Evolutionary conservation across 768 basidiomycete species (phyloP).

Genomic region (Omphalotus guepiniiformis): DNA sequence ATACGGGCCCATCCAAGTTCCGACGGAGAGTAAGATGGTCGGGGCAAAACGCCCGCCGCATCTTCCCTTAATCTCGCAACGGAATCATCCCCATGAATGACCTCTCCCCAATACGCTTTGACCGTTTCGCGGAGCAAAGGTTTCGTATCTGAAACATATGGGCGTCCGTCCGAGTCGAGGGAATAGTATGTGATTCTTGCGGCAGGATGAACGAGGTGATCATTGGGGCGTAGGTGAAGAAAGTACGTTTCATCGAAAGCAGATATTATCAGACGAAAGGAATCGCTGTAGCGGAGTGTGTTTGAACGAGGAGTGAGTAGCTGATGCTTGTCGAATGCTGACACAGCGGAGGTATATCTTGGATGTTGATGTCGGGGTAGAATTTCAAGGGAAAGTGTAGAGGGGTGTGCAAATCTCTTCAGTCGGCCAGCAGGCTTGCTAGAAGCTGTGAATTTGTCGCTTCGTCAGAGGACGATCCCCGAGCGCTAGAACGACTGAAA

Average conservation of each 20-base stretch:
- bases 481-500: too few species aligned
- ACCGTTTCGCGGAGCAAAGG: constrained; percentile 63
- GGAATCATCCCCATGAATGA: constrained; percentile 55
- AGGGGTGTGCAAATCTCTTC: constrained; percentile 46
- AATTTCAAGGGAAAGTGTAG: constrained; percentile 51
- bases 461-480: too few species aligned
- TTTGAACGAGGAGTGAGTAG: constrained; percentile 32
- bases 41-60: constrained; percentile 47
- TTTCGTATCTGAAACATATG: constrained; percentile 47
- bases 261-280: constrained; percentile 63
- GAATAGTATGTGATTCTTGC: constrained; percentile 67
- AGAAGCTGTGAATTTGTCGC: constrained; percentile 39
- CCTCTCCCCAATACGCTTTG: constrained; percentile 72
- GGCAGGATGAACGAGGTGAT: constrained; percentile 73
- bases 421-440: constrained; percentile 44
- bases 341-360: constrained; percentile 15
- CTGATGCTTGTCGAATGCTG: constrained; percentile 29
- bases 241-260: constrained; percentile 64
- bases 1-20: constrained; percentile 78
- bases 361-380: constrained; percentile 38
- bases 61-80: constrained; percentile 57
- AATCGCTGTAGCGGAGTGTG: constrained; percentile 61
- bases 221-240: constrained; percentile 75
- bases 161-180: constrained; percentile 44
- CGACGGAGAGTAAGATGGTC: constrained; percentile 30